Evolutionary conservation across 495 filamentous ascomycete genomes (phyloP).

Genomic region (Lasiosphaeria miniovina): DNA sequence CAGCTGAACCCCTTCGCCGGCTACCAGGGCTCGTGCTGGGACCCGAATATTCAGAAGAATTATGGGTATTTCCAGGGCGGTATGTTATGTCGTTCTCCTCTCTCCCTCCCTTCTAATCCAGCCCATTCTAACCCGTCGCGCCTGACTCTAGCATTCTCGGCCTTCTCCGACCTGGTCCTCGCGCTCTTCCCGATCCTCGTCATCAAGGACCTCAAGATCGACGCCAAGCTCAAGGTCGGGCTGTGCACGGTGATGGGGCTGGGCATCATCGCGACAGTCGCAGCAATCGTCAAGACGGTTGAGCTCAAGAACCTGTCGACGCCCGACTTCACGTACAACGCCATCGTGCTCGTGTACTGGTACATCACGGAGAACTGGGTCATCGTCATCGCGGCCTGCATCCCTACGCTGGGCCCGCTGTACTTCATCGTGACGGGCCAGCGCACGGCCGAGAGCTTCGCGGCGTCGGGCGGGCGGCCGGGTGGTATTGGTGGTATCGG

Average conservation of each 20-base stretch:
- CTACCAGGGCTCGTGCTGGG: background rate
- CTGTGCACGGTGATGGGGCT: slow-evolving; percentile 4
- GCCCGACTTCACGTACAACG: slow-evolving; percentile 6
- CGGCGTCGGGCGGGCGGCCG: background rate
- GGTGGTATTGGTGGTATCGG: background rate
- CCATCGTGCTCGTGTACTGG: slow-evolving; percentile 5
- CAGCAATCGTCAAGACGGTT: background rate
- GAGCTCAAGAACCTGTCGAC: slow-evolving; percentile 2
- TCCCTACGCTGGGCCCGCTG: background rate
- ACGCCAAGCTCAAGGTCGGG: background rate
- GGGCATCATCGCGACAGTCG: slow-evolving; percentile 3
- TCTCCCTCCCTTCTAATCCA: no score
- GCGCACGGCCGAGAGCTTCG: slow-evolving; percentile 1
- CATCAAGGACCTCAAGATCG: slow-evolving; percentile 3
- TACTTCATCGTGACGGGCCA: slow-evolving; percentile 5
- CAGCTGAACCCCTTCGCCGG: background rate
- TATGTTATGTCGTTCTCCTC: no score
- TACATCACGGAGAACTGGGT: slow-evolving; percentile 3
- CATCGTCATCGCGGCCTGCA: background rate
- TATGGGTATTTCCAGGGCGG: slow-evolving; percentile 5
- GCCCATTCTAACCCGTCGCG: no score
- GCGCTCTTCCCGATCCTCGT: slow-evolving; percentile 2
- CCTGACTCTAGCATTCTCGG: slow-evolving; percentile 2
- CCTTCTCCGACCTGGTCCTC: slow-evolving; percentile 2
- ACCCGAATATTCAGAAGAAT: slow-evolving; percentile 2